phyloP scores from a whole-genome alignment of 73 alveolate genomes.

The Symbiodinium natans region DNA sequence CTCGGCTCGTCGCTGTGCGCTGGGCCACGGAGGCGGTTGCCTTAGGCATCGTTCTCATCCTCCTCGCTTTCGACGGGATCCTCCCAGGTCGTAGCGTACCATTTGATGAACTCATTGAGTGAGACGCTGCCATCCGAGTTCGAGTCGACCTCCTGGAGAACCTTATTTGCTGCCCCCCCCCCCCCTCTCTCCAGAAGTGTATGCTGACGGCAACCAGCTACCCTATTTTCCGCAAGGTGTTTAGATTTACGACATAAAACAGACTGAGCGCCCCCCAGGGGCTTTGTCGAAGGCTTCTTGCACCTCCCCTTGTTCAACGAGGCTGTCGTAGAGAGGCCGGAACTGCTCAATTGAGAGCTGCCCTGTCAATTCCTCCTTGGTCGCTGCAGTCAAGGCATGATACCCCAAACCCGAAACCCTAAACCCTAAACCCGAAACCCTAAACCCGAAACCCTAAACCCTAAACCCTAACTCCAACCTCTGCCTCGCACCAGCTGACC shows the following conservation, averaged over 20 bases:
- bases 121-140: neutral
- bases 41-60: neutral
- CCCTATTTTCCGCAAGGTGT: no score
- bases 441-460: no score
- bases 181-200: neutral
- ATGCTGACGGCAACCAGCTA: neutral
- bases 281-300: neutral
- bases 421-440: no score
- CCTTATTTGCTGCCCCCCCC: neutral
- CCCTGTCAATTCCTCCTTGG: slow-evolving; percentile 10
- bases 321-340: slow-evolving; percentile 75
- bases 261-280: neutral
- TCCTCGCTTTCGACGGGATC: neutral
- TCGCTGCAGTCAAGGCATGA: no score
- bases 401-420: no score
- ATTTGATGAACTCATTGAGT: neutral
- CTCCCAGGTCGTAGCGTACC: neutral
- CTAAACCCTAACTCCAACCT: no score
- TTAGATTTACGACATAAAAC: no score
- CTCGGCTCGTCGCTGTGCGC: neutral
- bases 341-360: slow-evolving; percentile 64
- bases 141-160: neutral
- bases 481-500: no score
- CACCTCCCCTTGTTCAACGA: slow-evolving; percentile 83
- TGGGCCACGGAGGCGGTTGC: no score